phyloP scores from a whole-genome alignment of 192 early-diverging fungal species.

The Coemansia sp. region DNA sequence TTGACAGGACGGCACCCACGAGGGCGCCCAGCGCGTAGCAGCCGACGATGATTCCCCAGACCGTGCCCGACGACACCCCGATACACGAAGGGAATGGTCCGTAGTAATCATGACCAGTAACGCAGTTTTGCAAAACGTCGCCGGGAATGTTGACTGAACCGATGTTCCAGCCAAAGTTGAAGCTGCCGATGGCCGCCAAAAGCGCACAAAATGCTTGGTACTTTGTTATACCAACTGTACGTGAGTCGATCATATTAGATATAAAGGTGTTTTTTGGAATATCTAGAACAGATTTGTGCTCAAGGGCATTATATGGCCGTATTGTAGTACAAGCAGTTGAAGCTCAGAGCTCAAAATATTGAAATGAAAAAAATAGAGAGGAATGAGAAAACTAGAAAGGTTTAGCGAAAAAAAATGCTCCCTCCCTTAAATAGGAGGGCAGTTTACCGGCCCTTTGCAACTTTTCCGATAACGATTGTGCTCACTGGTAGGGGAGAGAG shows the following conservation, averaged over 20 bases:
- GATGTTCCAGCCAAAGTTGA: constrained; percentile 58
- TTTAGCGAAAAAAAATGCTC: too few species aligned
- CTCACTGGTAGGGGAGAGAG: too few species aligned
- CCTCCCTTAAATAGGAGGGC: too few species aligned
- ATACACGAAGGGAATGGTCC: constrained; percentile 51
- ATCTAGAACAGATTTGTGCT: too few species aligned
- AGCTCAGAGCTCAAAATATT: too few species aligned
- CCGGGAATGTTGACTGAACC: constrained; percentile 61
- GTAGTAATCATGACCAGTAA: constrained; percentile 47
- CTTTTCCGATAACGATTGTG: too few species aligned
- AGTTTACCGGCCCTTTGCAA: too few species aligned
- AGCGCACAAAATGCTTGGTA: constrained; percentile 51
- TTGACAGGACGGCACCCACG: constrained; percentile 65
- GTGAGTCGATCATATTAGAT: constrained; percentile 46
- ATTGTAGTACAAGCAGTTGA: too few species aligned
- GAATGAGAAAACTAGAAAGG: too few species aligned
- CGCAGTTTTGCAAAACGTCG: constrained; percentile 56
- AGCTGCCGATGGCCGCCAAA: constrained; percentile 51
- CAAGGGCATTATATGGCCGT: too few species aligned
- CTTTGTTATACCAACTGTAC: constrained; percentile 46
- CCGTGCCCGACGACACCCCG: constrained; percentile 41
- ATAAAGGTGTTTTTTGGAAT: too few species aligned
- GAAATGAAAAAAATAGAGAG: too few species aligned
- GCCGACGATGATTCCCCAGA: constrained; percentile 61
- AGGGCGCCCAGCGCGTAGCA: constrained; percentile 65